Evolutionary conservation across 1,284 basidiomycete species (phyloP), one percentile per base, ranked within the genome.

Genomic region (Cutaneotrichosporon sp.): DNA sequence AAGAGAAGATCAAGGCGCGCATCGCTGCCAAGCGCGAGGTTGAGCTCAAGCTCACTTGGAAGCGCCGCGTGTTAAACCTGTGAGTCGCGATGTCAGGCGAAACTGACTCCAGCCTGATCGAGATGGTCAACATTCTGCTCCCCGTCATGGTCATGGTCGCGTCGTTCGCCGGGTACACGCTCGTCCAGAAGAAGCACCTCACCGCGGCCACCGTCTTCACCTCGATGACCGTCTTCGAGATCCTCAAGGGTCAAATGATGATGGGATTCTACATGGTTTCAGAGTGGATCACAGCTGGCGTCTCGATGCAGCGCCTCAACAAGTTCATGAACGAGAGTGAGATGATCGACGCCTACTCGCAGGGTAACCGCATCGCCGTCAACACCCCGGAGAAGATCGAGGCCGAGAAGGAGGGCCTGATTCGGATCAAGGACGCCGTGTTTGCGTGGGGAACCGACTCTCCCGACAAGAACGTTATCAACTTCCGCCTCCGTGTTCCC

Each of bases 61-160:
- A 72, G 59, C 63, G 75, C 46, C 66, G 76, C 56, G 49, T 78
- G 24, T 67, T 74, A 58, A 70, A 64, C n/a, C 62, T 75, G 74
- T 76, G 51, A 64, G 72, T 62, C n/a, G n/a, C n/a, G n/a, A n/a
- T 34, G 53, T 2, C 16, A 9, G n/a, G 58, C 64, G 24, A 34
- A 38, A 42, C 56, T 54, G 33, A 59, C 53, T 6, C 0, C 61
- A 63, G 60, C 11, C 33, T 64, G 27, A 62, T 60, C 43, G 60
- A 57, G n/a, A 31, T 76, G 57, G 63, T 65, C 63, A 88, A 86
- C 73, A 84, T 82, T 65, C 55, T 86, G 45, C 84, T 90, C 38
- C 88, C 89, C 0, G 78, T 88, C 4, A 65, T 86, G 38, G 86
- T 85, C 16, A 90, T 90, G 84, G 71, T 86, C 38, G 82, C 83